These are phyloP conservation scores for Nakazawaea peltata DNA, from an alignment of 805 yeast species.

Conservation along the genomic window DNA sequence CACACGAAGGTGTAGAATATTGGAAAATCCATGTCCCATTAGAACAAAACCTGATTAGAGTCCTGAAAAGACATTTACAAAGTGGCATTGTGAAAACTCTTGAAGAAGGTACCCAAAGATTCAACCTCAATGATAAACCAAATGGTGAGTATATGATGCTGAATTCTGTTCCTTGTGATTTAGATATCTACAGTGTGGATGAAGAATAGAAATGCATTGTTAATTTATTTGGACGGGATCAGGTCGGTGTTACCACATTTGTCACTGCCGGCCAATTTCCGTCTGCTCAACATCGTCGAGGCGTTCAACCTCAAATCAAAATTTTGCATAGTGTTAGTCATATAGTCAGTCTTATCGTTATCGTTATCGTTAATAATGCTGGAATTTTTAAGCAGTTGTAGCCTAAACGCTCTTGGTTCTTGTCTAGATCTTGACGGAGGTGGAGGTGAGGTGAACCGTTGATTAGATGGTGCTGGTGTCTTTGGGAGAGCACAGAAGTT, in stretches of 20 bases:
- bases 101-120: constrained; percentile 44
- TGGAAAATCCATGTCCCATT: constrained; percentile 46
- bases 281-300: constrained; percentile 52
- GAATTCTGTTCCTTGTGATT: constrained; percentile 13
- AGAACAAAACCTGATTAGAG: constrained; percentile 41
- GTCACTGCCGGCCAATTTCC: constrained; percentile 25
- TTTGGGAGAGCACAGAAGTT: constrained; percentile 15
- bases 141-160: constrained; percentile 41
- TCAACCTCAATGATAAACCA: constrained; percentile 47
- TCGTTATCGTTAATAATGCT: neutral
- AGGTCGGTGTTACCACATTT: constrained; percentile 14
- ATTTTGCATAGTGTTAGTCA: constrained; percentile 12
- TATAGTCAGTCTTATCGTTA: neutral
- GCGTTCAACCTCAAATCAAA: constrained; percentile 54
- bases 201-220: neutral
- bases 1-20: constrained; percentile 33
- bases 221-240: no score
- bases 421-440: neutral
- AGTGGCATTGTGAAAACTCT: constrained; percentile 43
- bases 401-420: constrained; percentile 3
- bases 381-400: neutral
- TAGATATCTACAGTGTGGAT: constrained; percentile 11
- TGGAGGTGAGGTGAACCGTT: no score
- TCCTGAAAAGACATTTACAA: constrained; percentile 56
- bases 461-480: constrained; percentile 4